A percentile compares a stretch with the other conserved stretches of the same genome.
These are phyloP conservation scores for Xylaria telfairii DNA, from an alignment of 495 filamentous ascomycete genomes.

Conservation along the genomic window DNA sequence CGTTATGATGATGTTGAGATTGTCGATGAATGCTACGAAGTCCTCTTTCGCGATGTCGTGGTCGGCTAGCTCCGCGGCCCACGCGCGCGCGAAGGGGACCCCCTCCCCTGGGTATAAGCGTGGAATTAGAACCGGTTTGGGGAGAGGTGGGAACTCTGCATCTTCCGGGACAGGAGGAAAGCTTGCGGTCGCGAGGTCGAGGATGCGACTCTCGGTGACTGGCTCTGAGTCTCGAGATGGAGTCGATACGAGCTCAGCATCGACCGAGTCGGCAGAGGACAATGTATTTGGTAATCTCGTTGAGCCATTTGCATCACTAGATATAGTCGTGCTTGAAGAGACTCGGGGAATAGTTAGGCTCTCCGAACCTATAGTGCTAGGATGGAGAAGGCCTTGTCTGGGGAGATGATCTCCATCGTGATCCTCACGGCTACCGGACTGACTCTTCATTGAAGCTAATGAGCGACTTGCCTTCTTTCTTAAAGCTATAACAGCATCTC, in stretches of 20 bases:
- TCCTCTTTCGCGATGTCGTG: slow-evolving; percentile 32
- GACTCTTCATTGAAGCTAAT: slow-evolving; percentile 12
- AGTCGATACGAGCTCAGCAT: neutral
- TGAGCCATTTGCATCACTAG: neutral
- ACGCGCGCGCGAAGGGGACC: slow-evolving; percentile 35
- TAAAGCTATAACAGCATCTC: slow-evolving; percentile 20
- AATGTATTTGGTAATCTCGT: neutral
- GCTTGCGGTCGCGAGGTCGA: slow-evolving; percentile 24
- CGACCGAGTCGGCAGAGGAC: slow-evolving; percentile 13
- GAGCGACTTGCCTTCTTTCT: slow-evolving; percentile 20
- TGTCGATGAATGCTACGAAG: slow-evolving; percentile 37
- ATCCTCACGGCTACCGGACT: neutral
- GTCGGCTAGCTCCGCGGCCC: slow-evolving; percentile 28
- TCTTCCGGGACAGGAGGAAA: slow-evolving; percentile 21
- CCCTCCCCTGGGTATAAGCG: slow-evolving; percentile 30
- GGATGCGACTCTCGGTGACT: slow-evolving; percentile 24
- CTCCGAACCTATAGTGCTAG: neutral
- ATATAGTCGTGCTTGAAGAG: slow-evolving; percentile 19
- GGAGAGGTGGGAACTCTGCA: slow-evolving; percentile 22
- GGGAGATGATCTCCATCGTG: neutral
- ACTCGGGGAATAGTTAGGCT: neutral
- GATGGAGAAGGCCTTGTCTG: neutral
- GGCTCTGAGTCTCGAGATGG: neutral
- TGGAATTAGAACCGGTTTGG: slow-evolving; percentile 34
- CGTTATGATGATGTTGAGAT: slow-evolving; percentile 33